Conservation (phyloP, 495 filamentous ascomycete species). For the Penicillium diatomitis region DNA sequence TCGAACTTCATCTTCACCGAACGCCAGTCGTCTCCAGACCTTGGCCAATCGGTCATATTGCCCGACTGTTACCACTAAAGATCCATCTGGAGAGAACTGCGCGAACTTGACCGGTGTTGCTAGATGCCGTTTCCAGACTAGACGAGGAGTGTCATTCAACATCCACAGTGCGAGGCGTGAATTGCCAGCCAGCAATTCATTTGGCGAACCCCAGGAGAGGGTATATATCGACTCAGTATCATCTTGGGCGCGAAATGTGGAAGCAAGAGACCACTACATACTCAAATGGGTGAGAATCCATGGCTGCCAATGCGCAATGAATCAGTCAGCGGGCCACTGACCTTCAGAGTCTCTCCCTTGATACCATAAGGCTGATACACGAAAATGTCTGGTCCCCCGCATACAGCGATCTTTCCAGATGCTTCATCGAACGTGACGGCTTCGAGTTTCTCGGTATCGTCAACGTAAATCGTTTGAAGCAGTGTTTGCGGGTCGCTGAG, state of each 20-base stretch:
- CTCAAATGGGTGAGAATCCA: neutral
- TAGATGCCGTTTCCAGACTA: slow-evolving; percentile 66
- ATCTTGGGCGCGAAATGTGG: slow-evolving; percentile 32
- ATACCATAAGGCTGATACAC: slow-evolving; percentile 72
- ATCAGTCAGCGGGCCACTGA: slow-evolving; percentile 11
- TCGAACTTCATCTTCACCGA: slow-evolving; percentile 69
- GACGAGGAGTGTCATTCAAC: slow-evolving; percentile 33
- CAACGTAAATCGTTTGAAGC: slow-evolving; percentile 85
- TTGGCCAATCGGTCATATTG: slow-evolving; percentile 77
- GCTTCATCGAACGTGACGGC: slow-evolving; percentile 69
- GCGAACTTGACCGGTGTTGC: slow-evolving; percentile 69
- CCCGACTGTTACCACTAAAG: slow-evolving; percentile 75
- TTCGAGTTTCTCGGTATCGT: slow-evolving; percentile 61
- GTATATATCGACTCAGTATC: slow-evolving; percentile 44
- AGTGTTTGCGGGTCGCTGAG: slow-evolving; percentile 65
- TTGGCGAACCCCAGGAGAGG: slow-evolving; percentile 76
- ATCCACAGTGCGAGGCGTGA: slow-evolving; percentile 63
- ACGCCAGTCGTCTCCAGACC: slow-evolving; percentile 85
- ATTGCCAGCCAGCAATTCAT: slow-evolving; percentile 74
- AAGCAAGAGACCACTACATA: slow-evolving; percentile 46
- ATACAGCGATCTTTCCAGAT: slow-evolving; percentile 78
- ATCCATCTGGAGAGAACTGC: slow-evolving; percentile 74
- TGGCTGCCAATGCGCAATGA: neutral
- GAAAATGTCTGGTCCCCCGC: slow-evolving; percentile 53
- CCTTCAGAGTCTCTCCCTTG: slow-evolving; percentile 52